These are phyloP conservation scores for Westerdykella sp. DNA, from an alignment of 2,329 filamentous ascomycete species.

Conservation along the genomic window DNA sequence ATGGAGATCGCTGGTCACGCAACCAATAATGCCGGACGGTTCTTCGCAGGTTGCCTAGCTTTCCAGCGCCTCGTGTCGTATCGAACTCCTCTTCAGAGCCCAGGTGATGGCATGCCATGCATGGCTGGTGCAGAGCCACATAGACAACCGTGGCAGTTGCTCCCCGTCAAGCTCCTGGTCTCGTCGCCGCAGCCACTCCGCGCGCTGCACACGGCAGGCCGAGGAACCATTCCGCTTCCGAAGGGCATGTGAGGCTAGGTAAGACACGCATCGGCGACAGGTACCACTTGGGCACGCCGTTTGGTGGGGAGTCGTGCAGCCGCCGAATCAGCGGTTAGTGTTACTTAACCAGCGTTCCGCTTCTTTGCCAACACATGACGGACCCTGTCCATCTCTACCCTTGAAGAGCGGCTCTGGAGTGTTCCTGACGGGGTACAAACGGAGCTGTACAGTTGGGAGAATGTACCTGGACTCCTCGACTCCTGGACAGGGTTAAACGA, in stretches of 20 bases:
- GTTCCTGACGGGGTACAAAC: too few species aligned
- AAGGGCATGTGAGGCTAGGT: constrained; percentile 25
- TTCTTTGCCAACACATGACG: background rate
- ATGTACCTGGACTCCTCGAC: too few species aligned
- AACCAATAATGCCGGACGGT: constrained; percentile 19
- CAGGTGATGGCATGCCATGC: constrained; percentile 15
- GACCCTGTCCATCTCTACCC: background rate
- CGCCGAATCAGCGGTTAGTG: constrained; percentile 5
- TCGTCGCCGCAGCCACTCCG: constrained; percentile 2
- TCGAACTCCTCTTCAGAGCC: constrained; percentile 6
- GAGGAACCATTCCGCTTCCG: constrained; percentile 8
- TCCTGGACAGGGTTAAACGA: too few species aligned
- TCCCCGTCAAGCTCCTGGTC: constrained; percentile 1
- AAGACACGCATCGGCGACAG: constrained; percentile 29
- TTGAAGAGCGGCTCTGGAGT: background rate
- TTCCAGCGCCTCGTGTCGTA: constrained; percentile 2
- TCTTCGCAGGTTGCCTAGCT: background rate
- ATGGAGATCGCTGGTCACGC: constrained; percentile 8
- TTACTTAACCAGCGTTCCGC: constrained; percentile 4
- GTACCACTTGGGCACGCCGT: constrained; percentile 20
- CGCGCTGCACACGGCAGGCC: constrained; percentile 10
- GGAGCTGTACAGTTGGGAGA: too few species aligned
- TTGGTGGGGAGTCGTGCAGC: constrained; percentile 2
- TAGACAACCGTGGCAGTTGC: background rate
- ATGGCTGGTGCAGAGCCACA: constrained; percentile 1